Evolutionary conservation across 2,329 filamentous ascomycete species (phyloP), one percentile per base, ranked within the genome.

Genomic region (Clarireedia homoeocarpa): DNA sequence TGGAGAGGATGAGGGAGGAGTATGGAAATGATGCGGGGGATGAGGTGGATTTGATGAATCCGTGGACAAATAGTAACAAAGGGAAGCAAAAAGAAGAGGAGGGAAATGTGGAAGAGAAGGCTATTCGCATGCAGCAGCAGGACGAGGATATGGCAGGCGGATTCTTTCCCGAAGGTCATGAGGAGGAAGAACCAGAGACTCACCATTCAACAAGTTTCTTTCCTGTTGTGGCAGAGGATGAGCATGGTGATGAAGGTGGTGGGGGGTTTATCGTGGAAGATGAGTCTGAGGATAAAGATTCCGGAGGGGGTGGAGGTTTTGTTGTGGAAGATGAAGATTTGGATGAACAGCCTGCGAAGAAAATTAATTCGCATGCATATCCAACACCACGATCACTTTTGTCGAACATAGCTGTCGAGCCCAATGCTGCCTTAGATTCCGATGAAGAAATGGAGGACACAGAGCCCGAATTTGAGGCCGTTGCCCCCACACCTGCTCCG

Each of bases 1-100:
- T 89, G 20, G 80, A 94, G 69, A 79, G 90, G 49, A 85, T 95
- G 42, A 78, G 78, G 42, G 79, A 84, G 54, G 88, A 95, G 59
- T 95, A 95, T 68, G 88, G 87, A 1, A 78, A 84, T 50, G 70
- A 72, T 39, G 73, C 80, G 4, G 74, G 75, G 45, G 77, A 79
- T 9, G 72, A 72, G 26, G 72, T 76, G 3, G 78, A 82, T 15
- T 76, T 80, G 1, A 75, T 82, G 59, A 82, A 80, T 44, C 80
- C 81, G 4, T 77, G 74, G 59, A 73, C 72, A 27, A 77, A 75
- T 53, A 71, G 68, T 36, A 72, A 73, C 27, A 71, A 57, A 30
- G 47, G 38, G 4, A 62, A 66, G 59, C 57, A 62, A 50, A 60
- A 62, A 30, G 60, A 66, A 50, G 60, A 61, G 26, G 60, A 66